Percentiles rank a stretch among this genome's conserved stretches.
Evolutionary conservation across 495 filamentous ascomycete genomes (phyloP).

Genomic region (Penicillium manginii): DNA sequence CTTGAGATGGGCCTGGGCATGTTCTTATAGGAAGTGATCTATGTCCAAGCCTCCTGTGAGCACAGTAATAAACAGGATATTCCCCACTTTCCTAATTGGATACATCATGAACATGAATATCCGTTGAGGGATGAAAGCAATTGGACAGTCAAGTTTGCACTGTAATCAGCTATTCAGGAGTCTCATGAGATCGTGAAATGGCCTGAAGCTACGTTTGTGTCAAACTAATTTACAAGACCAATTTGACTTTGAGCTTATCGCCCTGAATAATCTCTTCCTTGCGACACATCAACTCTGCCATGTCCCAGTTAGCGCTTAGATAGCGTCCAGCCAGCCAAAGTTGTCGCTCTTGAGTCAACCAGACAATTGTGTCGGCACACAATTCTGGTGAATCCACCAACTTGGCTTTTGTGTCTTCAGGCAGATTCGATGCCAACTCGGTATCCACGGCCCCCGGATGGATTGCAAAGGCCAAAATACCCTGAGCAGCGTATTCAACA

Average conservation of each 20-base stretch:
- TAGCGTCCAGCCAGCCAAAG: conserved; percentile 46
- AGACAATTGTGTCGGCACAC: conserved; percentile 40
- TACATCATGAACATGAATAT: too few relatives aligned
- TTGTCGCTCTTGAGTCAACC: conserved; percentile 35
- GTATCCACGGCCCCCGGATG: conserved; percentile 38
- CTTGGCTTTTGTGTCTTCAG: conserved; percentile 22
- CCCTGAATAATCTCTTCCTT: conserved; percentile 47
- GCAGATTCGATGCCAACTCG: conserved; percentile 39
- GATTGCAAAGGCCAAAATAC: conserved; percentile 35
- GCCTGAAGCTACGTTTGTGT: neutral
- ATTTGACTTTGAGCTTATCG: conserved; percentile 48
- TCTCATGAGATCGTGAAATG: neutral
- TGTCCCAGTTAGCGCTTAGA: conserved; percentile 48
- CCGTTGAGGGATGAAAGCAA: neutral
- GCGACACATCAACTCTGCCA: conserved; percentile 48
- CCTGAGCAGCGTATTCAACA: conserved; percentile 44
- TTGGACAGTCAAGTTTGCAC: neutral
- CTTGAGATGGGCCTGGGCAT: neutral
- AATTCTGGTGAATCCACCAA: conserved; percentile 40
- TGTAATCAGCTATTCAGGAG: neutral
- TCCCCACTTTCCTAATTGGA: neutral
- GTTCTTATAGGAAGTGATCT: neutral
- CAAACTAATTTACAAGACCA: conserved; percentile 26
- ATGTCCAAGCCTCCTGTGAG: neutral
- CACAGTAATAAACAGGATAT: neutral